Evolutionary conservation across 2,329 filamentous ascomycete species (phyloP).

Genomic region (Xylaria sp.): DNA sequence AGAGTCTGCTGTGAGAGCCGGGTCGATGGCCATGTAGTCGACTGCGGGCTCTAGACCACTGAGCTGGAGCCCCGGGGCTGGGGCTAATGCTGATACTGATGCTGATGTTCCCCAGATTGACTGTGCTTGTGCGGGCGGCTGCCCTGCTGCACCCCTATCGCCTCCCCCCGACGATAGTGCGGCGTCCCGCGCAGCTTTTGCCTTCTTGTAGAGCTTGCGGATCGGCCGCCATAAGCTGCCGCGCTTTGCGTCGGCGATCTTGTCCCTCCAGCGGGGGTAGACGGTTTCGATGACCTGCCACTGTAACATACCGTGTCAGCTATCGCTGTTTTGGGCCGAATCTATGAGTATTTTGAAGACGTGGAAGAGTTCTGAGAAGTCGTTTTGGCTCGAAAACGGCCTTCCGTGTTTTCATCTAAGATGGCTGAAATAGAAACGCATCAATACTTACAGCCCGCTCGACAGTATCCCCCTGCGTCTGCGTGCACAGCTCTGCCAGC

Average conservation of each 20-base stretch:
- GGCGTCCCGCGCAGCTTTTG: slow-evolving; percentile 54
- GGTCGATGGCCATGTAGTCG: slow-evolving; percentile 34
- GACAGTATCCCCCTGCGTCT: slow-evolving; percentile 58
- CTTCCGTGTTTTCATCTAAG: too few relatives aligned
- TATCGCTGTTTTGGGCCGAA: not conserved
- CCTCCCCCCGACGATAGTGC: slow-evolving; percentile 38
- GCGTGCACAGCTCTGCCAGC: slow-evolving; percentile 63
- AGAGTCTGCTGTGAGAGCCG: slow-evolving; percentile 7
- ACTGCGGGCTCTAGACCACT: slow-evolving; percentile 12
- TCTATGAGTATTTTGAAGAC: not conserved
- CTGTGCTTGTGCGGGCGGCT: not conserved
- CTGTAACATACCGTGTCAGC: slow-evolving; percentile 5
- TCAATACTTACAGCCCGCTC: slow-evolving; percentile 54
- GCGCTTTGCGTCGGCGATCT: slow-evolving; percentile 60
- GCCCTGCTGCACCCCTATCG: not conserved
- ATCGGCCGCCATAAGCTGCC: slow-evolving; percentile 66
- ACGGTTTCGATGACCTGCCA: slow-evolving; percentile 61
- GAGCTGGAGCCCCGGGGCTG: not conserved
- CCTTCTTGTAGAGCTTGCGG: slow-evolving; percentile 63
- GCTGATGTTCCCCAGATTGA: slow-evolving; percentile 5
- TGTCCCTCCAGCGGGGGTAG: slow-evolving; percentile 56
- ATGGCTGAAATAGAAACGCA: too few relatives aligned
- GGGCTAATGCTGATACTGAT: slow-evolving; percentile 15
- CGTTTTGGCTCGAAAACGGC: too few relatives aligned
- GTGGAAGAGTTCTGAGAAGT: not conserved